Conservation (phyloP, 306 rosid species). For the Vigna trinervia region DNA sequence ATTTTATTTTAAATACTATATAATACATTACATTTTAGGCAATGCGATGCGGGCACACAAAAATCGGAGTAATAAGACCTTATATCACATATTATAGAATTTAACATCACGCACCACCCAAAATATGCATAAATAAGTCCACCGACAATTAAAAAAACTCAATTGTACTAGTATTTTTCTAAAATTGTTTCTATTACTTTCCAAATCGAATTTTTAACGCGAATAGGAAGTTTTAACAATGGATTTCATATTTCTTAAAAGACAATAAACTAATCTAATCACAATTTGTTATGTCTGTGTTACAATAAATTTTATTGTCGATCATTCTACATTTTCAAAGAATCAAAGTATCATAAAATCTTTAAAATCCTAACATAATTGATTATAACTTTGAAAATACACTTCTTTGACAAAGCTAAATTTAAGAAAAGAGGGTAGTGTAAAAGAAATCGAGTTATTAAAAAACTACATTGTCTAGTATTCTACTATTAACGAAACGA, state of each 20-base stretch:
- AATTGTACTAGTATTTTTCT: neutral
- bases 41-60: conserved; percentile 1
- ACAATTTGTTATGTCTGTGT: neutral
- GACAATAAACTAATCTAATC: neutral
- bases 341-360: neutral
- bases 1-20: neutral
- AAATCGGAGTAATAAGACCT: neutral
- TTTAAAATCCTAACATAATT: neutral
- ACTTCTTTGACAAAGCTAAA: neutral
- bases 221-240: neutral
- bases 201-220: neutral
- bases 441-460: neutral
- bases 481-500: neutral
- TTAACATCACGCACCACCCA: neutral
- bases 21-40: neutral
- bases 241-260: neutral
- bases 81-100: neutral
- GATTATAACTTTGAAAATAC: neutral
- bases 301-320: neutral
- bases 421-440: neutral
- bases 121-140: conserved; percentile 1
- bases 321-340: neutral
- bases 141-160: neutral
- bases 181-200: neutral
- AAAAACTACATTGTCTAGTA: too few species aligned